phyloP scores from a whole-genome alignment of 768 basidiomycete genomes.

The Multifurca ochricompacta region DNA sequence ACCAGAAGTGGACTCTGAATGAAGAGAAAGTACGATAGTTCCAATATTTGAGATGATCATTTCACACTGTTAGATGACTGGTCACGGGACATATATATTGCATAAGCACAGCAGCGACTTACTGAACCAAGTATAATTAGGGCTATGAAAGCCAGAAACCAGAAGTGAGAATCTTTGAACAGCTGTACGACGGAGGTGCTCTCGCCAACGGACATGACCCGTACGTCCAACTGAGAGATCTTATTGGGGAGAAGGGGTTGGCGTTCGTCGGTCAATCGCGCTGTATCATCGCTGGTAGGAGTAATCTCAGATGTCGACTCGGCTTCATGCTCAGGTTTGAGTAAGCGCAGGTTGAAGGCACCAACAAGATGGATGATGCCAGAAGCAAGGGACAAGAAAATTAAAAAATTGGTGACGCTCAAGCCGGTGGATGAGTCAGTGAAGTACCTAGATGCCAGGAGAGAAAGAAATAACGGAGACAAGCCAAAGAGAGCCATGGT shows the following conservation, averaged over 20 bases:
- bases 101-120: slow-evolving; percentile 27
- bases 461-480: slow-evolving; percentile 67
- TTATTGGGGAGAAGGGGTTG: slow-evolving; percentile 28
- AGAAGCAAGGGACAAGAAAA: slow-evolving; percentile 48
- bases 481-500: slow-evolving; percentile 74
- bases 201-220: slow-evolving; percentile 24
- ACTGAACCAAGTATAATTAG: slow-evolving; percentile 61
- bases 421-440: slow-evolving; percentile 37
- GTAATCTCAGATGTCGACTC: slow-evolving; percentile 7
- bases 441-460: slow-evolving; percentile 57
- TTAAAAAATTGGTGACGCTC: slow-evolving; percentile 43
- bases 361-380: slow-evolving; percentile 49
- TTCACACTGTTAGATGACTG: slow-evolving; percentile 31
- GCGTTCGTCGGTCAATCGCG: slow-evolving; percentile 14
- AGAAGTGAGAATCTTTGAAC: slow-evolving; percentile 51
- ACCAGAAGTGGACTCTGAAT: slow-evolving; percentile 24
- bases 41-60: slow-evolving; percentile 83
- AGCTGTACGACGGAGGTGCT: slow-evolving; percentile 36
- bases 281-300: slow-evolving; percentile 18
- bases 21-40: slow-evolving; percentile 61
- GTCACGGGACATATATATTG: neutral
- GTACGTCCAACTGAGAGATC: slow-evolving; percentile 18
- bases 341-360: slow-evolving; percentile 35
- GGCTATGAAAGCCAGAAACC: slow-evolving; percentile 48
- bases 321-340: slow-evolving; percentile 7